Conservation (phyloP, 2,329 filamentous ascomycete genomes). For the Lasiodiplodia hormozganensis region DNA sequence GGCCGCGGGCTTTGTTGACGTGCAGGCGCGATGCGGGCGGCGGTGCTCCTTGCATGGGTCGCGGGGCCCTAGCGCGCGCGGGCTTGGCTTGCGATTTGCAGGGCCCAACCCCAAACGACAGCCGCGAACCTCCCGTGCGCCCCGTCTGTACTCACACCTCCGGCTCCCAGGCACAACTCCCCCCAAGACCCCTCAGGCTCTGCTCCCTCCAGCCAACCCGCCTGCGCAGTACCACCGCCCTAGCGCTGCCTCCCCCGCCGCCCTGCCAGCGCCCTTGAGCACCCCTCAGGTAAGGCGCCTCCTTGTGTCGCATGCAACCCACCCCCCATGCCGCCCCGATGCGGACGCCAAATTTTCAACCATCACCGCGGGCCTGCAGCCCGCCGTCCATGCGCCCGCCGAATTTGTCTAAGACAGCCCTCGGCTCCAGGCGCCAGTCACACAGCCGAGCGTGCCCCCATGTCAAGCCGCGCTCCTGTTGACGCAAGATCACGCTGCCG, state of each 20-base stretch:
- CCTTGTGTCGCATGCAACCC: slow-evolving; percentile 29
- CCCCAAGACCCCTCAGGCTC: slow-evolving; percentile 7
- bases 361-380: slow-evolving; percentile 25
- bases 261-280: slow-evolving; percentile 1
- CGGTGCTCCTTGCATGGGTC: slow-evolving; percentile 15
- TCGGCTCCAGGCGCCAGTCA: slow-evolving; percentile 43
- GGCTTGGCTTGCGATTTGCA: slow-evolving; percentile 18
- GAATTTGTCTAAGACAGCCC: slow-evolving; percentile 38
- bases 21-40: slow-evolving; percentile 9
- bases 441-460: slow-evolving; percentile 37
- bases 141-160: slow-evolving; percentile 16
- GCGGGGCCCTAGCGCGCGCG: slow-evolving; percentile 8
- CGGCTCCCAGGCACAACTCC: slow-evolving; percentile 14
- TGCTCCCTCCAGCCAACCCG: slow-evolving; percentile 1
- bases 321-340: slow-evolving; percentile 24
- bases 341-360: slow-evolving; percentile 24
- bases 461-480: slow-evolving; percentile 23
- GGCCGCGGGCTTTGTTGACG: slow-evolving; percentile 8
- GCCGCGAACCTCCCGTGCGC: slow-evolving; percentile 24
- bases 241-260: slow-evolving; percentile 7
- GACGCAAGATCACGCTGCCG: slow-evolving; percentile 31
- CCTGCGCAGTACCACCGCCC: slow-evolving; percentile 19
- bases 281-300: slow-evolving; percentile 26
- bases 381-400: slow-evolving; percentile 32
- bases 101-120: slow-evolving; percentile 1